These are phyloP conservation scores for Hyparrhenia diplandra DNA, from an alignment of 176 grass and related monocot species.

Conservation along the genomic window DNA sequence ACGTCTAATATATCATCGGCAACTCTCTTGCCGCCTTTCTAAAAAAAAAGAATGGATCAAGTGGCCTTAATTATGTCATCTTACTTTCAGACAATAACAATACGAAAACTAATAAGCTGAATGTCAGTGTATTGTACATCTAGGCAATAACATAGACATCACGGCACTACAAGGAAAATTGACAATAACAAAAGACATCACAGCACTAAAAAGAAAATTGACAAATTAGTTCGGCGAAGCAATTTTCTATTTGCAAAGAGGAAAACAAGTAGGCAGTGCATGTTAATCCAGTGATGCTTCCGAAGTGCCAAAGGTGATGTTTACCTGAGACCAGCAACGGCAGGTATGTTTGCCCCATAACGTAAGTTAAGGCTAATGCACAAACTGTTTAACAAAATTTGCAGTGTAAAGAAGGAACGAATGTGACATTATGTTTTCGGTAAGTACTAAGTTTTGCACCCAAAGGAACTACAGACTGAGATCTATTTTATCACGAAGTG, in stretches of 20 bases:
- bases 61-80: no score
- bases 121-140: no score
- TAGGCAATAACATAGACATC: no score
- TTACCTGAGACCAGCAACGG: slow-evolving; percentile 83
- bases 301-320: not conserved
- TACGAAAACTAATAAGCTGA: no score
- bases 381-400: slow-evolving; percentile 60
- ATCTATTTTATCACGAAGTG: not conserved
- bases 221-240: not conserved
- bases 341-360: slow-evolving; percentile 86
- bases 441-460: slow-evolving; percentile 11
- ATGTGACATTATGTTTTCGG: no score
- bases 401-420: not conserved
- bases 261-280: not conserved
- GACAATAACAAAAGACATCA: slow-evolving; percentile 72
- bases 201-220: slow-evolving; percentile 34
- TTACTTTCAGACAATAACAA: no score
- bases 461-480: not conserved
- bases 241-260: not conserved
- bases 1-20: no score
- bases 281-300: not conserved
- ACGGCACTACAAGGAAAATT: no score
- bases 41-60: no score
- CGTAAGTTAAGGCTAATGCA: slow-evolving; percentile 56
- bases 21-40: no score